phyloP scores from a whole-genome alignment of 2,329 filamentous ascomycete species.

The Clonostachys rhizophaga region DNA sequence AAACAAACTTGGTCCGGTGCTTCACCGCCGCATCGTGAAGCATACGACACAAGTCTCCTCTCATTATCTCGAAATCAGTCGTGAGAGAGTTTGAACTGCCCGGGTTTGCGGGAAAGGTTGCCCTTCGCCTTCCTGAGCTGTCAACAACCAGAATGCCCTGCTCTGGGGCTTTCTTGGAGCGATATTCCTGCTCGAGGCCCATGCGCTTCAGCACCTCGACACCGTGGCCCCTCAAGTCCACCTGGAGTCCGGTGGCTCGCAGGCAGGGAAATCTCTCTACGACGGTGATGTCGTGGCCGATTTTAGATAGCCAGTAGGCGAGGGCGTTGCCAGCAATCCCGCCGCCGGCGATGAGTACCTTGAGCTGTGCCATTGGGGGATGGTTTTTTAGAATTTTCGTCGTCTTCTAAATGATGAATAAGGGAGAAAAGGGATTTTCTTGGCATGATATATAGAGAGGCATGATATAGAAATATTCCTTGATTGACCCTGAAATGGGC shows the following conservation, averaged over 20 bases:
- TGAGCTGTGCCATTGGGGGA: conserved; percentile 19
- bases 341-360: conserved; percentile 37
- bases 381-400: neutral
- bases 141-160: conserved; percentile 40
- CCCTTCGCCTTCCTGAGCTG: conserved; percentile 23
- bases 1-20: conserved; percentile 14
- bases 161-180: conserved; percentile 36
- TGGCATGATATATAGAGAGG: no score
- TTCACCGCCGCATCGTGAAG: conserved; percentile 34
- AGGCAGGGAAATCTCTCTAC: conserved; percentile 27
- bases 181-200: conserved; percentile 26
- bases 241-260: conserved; percentile 30
- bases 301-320: conserved; percentile 27
- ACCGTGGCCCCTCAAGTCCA: conserved; percentile 34
- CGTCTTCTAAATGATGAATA: no score
- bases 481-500: no score
- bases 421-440: no score
- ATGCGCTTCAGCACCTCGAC: conserved; percentile 25
- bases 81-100: conserved; percentile 36
- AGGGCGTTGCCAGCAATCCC: conserved; percentile 32
- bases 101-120: conserved; percentile 32
- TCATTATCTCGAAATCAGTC: conserved; percentile 53
- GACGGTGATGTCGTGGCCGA: conserved; percentile 27
- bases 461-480: no score
- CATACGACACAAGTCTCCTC: conserved; percentile 45